Percentiles rank a stretch among this genome's conserved stretches.
These are phyloP conservation scores for Wallemia ichthyophaga DNA, from an alignment of 1,284 basidiomycete genomes.

Conservation along the genomic window DNA sequence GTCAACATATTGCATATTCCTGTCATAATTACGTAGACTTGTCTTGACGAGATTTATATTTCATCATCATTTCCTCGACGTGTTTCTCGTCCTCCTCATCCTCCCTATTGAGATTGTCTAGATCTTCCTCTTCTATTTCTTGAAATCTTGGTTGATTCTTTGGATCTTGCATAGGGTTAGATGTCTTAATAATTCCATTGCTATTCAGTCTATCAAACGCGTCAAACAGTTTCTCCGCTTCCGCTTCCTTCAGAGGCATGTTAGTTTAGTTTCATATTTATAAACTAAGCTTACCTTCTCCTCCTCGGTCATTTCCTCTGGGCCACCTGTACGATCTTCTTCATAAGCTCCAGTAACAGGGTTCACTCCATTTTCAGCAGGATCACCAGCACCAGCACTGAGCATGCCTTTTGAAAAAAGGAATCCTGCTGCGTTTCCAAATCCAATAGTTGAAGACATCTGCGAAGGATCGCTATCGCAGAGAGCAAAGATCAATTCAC, in stretches of 20 bases:
- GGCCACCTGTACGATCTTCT: neutral
- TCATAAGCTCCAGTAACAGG: conserved; percentile 39
- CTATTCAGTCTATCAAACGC: conserved; percentile 61
- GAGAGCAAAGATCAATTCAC: conserved; percentile 56
- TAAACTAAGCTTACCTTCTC: conserved; percentile 26
- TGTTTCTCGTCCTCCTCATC: neutral
- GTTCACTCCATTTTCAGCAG: conserved; percentile 23
- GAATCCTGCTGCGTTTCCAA: conserved; percentile 73
- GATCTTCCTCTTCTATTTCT: conserved; percentile 1
- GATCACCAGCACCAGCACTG: conserved; percentile 20
- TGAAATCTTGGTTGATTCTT: neutral
- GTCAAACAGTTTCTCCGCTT: conserved; percentile 64
- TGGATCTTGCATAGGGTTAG: neutral
- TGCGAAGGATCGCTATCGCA: conserved; percentile 42
- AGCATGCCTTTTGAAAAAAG: conserved; percentile 63
- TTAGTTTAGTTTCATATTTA: neutral
- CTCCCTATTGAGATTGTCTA: neutral
- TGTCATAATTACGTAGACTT: neutral
- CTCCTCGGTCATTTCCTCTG: conserved; percentile 46
- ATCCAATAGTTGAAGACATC: conserved; percentile 45
- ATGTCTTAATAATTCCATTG: conserved; percentile 10
- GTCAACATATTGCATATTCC: neutral
- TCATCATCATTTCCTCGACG: neutral
- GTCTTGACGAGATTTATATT: neutral
- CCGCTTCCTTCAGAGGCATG: conserved; percentile 27